Base-by-base conservation (phyloP, 148 eudicot species). In the Dysphania ambrosioides region DNA sequence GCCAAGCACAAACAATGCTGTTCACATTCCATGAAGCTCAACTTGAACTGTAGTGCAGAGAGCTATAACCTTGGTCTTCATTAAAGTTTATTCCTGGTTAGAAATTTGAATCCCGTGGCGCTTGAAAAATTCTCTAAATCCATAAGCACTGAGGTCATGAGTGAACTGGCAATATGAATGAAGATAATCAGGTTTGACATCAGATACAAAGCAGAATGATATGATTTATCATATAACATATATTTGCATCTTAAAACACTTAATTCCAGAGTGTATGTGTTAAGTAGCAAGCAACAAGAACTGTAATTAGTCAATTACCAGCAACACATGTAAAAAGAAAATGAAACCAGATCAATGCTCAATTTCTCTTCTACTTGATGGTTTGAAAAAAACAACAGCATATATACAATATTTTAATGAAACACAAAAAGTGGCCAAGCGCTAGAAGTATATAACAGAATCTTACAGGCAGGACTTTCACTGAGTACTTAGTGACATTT, bases 391-490 rank as follows among this genome's bases (percentile, higher is more conserved):
- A 44, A 38, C 51, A 32, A 53, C 34, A 65, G 64, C 42, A 67
- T 29, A 7, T 47, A 6, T 23, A 65, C 34, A 32, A 61, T 60
- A 49, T 5, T 34, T 35, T 51, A 47, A 47, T 15, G 38, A 27
- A 75, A 38, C 66, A n/a, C n/a, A n/a, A 8, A 26, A 42, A 29
- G 11, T 38, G 51, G 19, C 26, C 11, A 76, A 63, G 40, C 53
- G 68, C 68, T 36, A 58, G 27, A 40, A 8, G 49, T 13, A 68
- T 6, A 42, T 69, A 24, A 29, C 19, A 79, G 47, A 81, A 57
- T 35, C 98, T 85, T 82, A 95, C 98, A 64, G 97, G 98, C 72
- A 95, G 82, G 72, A 95, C 93, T 86, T 92, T 90, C 75, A 92
- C 97, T 3, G 96, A 84, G 70, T 95, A 95, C 79, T 92, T 95